Evolutionary conservation across 2,329 filamentous ascomycete genomes (phyloP), one percentile per base, ranked within the genome.

Genomic region (Emergomyces pasteurianus): DNA sequence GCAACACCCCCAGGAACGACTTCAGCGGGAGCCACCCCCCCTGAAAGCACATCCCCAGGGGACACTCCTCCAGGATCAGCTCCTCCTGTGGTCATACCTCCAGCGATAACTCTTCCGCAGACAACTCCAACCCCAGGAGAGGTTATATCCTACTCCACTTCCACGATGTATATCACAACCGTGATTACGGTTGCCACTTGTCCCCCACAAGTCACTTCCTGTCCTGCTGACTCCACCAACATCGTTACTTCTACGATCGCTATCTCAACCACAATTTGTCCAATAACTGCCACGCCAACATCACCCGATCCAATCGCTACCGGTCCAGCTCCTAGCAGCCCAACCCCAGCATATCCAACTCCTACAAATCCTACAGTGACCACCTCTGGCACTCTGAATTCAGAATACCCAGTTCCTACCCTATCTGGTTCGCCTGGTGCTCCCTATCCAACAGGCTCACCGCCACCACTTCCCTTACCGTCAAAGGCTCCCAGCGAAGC

Each of bases 221-320:
- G 82, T 77, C 81, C 81, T 36, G 78, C 75, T 61, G 70, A 74
- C 59, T 78, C 77, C 14, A 76, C 78, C 53, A 77, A 74, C 0
- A 69, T 83, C 36, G 74, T 81, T 59, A 83, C 81, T 2, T 77
- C 81, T 61, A 83, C 80, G 7, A 70, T 86, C 62, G 73, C 83
- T 54, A 67, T 84, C 56, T 81, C 80, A 58, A 86, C 84, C 64
- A 86, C 83, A 47, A 70, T 85, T 69, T 85, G 82, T 79, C 83
- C 77, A 42, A 71, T 75, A 38, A 74, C 73, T 9, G 66, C 63
- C 40, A 66, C 65, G 6, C 43, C 21, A 42, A 59, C 58, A 16
- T 59, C 58, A 8, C 58, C 58, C 1, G 34, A 23, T 23, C 36
- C 47, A 53, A 47, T 43, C 42, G 23, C 21, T 46, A 36, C 40